Conservation (phyloP, 73 alveolate genomes). For the Paramecium primaurelia region DNA sequence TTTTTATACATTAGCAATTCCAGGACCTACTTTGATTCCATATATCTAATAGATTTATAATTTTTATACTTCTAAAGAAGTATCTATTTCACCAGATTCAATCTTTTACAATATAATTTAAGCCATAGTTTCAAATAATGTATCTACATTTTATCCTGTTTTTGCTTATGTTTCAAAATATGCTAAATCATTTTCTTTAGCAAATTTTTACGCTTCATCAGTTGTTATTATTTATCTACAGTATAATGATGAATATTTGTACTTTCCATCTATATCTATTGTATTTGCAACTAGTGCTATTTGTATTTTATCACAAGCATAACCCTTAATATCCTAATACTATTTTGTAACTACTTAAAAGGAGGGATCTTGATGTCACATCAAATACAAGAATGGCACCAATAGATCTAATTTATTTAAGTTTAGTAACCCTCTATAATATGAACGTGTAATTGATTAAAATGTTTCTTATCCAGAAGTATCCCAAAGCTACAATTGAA, state of each 20-base stretch:
- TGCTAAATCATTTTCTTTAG: background rate
- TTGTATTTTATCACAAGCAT: conserved; percentile 18
- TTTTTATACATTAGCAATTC: background rate
- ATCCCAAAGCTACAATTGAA: background rate
- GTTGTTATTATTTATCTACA: background rate
- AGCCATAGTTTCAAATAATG: conserved; percentile 44
- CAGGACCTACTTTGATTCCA: background rate
- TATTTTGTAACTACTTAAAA: background rate
- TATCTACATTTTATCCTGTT: background rate
- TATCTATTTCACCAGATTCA: background rate
- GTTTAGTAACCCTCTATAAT: background rate
- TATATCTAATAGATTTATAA: background rate
- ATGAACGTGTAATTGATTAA: background rate
- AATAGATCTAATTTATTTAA: conserved; percentile 14
- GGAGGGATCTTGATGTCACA: background rate
- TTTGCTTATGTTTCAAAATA: background rate
- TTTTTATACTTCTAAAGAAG: background rate
- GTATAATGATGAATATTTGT: background rate
- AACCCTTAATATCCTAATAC: conserved; percentile 7
- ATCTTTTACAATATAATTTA: background rate
- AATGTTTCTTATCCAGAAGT: conserved; percentile 16
- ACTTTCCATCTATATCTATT: conserved; percentile 55
- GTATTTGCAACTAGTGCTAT: conserved; percentile 60
- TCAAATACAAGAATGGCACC: conserved; percentile 9
- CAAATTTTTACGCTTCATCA: background rate